Conservation (phyloP, 495 filamentous ascomycete genomes). For the Neurospora sp. region DNA sequence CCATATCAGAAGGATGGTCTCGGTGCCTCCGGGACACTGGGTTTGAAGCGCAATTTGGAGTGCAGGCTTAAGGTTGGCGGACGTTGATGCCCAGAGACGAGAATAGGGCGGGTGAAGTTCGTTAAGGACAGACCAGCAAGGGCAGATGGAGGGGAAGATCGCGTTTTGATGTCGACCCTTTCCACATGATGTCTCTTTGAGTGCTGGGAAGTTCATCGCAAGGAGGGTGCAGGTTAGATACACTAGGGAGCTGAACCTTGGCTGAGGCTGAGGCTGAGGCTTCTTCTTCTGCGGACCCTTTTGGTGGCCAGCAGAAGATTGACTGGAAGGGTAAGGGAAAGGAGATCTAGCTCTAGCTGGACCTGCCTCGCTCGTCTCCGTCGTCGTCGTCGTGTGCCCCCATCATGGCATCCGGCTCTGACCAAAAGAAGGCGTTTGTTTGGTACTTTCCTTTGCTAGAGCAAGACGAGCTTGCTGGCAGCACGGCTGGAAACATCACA, state of each 20-base stretch:
- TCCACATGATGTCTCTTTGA: background rate
- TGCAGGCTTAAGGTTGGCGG: background rate
- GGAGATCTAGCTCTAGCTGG: too few species aligned
- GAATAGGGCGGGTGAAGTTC: background rate
- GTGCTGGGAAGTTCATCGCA: background rate
- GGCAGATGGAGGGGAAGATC: background rate
- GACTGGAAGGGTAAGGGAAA: too few species aligned
- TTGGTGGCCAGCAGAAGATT: too few species aligned
- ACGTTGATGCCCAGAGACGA: background rate
- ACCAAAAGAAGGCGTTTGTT: background rate
- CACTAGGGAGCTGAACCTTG: too few species aligned
- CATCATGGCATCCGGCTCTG: background rate
- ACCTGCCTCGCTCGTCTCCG: background rate
- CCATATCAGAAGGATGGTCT: too few species aligned
- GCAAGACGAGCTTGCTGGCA: conserved; percentile 61
- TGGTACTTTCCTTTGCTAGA: conserved; percentile 28
- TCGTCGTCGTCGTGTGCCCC: background rate
- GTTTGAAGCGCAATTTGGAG: too few species aligned
- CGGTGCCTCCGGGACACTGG: too few species aligned
- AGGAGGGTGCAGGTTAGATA: background rate
- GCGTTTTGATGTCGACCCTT: background rate
- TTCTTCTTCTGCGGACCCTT: too few species aligned
- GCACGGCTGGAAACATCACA: conserved; percentile 70
- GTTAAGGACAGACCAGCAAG: background rate
- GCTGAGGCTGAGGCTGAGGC: too few species aligned